Conservation (phyloP, 345 rosid species). For the Dipteronia sinensis region DNA sequence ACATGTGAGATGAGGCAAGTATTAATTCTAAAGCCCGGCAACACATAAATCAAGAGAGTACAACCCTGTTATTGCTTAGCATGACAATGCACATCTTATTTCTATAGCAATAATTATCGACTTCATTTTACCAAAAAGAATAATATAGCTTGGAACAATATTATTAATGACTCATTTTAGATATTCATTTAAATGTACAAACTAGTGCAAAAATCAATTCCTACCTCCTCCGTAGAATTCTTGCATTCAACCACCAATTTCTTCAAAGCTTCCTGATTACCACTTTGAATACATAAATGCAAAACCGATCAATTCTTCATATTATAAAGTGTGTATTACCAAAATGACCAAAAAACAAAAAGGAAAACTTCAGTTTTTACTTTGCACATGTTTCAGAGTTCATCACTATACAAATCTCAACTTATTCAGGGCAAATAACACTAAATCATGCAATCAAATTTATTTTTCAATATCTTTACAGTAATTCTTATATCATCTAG, state of each 20-base stretch:
- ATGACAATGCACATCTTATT: neutral
- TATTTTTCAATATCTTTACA: neutral
- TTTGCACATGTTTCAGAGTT: neutral
- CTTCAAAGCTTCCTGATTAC: constrained; percentile 72
- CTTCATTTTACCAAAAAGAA: neutral
- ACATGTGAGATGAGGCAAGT: neutral
- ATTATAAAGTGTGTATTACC: neutral
- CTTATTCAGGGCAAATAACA: neutral
- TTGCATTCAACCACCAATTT: constrained; percentile 39
- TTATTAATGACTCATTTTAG: neutral
- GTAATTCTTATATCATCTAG: neutral
- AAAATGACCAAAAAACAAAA: neutral
- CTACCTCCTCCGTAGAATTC: constrained; percentile 39
- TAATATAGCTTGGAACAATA: neutral
- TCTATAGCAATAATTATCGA: neutral
- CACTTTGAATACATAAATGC: constrained; percentile 37
- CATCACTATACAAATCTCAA: neutral
- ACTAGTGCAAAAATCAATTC: neutral
- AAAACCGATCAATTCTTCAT: constrained; percentile 1
- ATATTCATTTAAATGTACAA: neutral
- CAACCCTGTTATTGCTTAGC: neutral
- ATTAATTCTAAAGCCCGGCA: neutral
- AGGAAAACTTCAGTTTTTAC: neutral
- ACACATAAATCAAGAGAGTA: neutral
- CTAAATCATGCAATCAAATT: neutral